Conservation (phyloP, 257 asterid species). For the Coffea eugenioides region DNA sequence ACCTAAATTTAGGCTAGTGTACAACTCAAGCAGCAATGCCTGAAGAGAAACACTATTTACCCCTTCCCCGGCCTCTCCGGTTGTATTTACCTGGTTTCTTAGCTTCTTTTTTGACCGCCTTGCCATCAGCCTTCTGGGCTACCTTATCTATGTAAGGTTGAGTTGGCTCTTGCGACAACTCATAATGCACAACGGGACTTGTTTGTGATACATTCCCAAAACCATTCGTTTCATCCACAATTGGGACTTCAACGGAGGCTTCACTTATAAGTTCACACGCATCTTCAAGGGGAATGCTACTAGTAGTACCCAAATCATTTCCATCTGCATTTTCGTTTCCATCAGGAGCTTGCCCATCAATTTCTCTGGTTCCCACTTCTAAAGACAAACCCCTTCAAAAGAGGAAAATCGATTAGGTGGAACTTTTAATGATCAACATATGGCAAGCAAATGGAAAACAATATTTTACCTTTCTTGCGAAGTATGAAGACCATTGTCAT, state of each 20-base stretch:
- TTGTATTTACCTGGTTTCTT: constrained; percentile 30
- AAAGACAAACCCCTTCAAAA: constrained; percentile 35
- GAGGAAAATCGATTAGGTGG: constrained; percentile 17
- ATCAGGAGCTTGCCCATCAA: constrained; percentile 18
- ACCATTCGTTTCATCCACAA: constrained; percentile 36
- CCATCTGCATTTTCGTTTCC: constrained; percentile 13
- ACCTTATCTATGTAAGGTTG: constrained; percentile 21
- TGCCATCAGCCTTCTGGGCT: constrained; percentile 14
- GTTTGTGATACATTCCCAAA: constrained; percentile 29
- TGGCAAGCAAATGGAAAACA: background rate
- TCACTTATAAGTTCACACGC: constrained; percentile 44
- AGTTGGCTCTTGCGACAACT: constrained; percentile 25
- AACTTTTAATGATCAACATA: background rate
- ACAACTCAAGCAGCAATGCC: background rate
- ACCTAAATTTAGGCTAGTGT: constrained; percentile 6
- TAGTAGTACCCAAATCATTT: constrained; percentile 14
- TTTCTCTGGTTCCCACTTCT: constrained; percentile 28
- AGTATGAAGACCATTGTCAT: constrained; percentile 33
- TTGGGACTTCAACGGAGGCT: constrained; percentile 54
- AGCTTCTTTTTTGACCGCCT: constrained; percentile 34
- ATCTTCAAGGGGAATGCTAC: constrained; percentile 26
- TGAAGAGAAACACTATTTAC: constrained; percentile 30
- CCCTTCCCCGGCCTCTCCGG: constrained; percentile 45
- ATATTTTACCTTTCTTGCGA: constrained; percentile 52
- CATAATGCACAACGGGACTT: constrained; percentile 30